phyloP scores from a whole-genome alignment of 148 eudicot species.

The Spergularia bocconei region DNA sequence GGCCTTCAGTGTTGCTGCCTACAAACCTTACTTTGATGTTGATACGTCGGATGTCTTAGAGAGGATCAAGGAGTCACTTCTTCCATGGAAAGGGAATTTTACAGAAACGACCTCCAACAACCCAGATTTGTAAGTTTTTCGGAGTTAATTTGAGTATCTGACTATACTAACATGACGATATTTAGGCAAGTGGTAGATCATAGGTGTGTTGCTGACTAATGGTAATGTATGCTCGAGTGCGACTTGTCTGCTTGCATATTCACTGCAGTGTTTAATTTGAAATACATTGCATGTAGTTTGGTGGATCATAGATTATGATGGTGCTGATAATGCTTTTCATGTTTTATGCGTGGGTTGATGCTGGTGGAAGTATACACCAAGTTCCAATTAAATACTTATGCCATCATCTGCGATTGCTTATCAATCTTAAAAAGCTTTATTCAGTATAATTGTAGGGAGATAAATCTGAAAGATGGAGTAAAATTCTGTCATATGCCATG shows the following conservation, averaged over 20 bases:
- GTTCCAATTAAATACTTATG: background rate
- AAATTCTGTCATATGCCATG: background rate
- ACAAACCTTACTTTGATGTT: constrained; percentile 90
- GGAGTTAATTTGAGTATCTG: background rate
- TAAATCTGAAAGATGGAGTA: background rate
- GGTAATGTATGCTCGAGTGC: background rate
- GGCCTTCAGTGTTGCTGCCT: constrained; percentile 65
- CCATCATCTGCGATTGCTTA: background rate
- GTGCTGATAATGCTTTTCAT: background rate
- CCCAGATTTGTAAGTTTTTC: constrained; percentile 78
- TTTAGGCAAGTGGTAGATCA: background rate
- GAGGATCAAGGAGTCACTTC: constrained; percentile 88
- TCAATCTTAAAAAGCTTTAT: background rate
- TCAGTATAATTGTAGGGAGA: background rate
- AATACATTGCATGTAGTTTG: too few relatives aligned
- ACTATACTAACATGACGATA: background rate
- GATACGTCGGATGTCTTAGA: constrained; percentile 93
- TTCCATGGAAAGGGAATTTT: constrained; percentile 87
- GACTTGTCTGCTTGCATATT: background rate
- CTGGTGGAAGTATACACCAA: background rate
- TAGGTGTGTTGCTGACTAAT: background rate
- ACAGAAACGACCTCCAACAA: constrained; percentile 72
- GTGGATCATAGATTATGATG: background rate
- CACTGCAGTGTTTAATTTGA: background rate
- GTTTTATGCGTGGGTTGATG: background rate